Percentiles rank a stretch among this genome's conserved stretches.
These are phyloP conservation scores for Ceraceosorus guamensis DNA, from an alignment of 1,284 basidiomycete genomes.

Conservation along the genomic window DNA sequence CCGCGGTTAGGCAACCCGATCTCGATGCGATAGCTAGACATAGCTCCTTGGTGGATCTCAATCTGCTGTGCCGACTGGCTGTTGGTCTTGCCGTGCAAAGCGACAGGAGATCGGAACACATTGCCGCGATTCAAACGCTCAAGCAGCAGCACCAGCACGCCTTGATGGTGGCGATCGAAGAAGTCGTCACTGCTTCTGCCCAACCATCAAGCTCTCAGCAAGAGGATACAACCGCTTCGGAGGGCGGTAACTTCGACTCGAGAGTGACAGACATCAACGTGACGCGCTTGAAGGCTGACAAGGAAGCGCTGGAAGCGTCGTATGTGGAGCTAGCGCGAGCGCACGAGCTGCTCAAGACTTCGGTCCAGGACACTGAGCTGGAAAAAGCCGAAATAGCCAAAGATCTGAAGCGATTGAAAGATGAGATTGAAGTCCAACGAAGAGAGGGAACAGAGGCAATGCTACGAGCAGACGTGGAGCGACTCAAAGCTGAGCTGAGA, in stretches of 20 bases:
- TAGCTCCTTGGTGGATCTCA: constrained; percentile 59
- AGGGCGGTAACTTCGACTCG: background rate
- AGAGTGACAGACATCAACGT: background rate
- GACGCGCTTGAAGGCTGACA: constrained; percentile 18
- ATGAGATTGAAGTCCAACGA: constrained; percentile 23
- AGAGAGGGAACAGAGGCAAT: constrained; percentile 28
- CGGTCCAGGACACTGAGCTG: constrained; percentile 45
- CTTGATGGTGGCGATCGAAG: constrained; percentile 63
- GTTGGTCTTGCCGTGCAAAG: constrained; percentile 86
- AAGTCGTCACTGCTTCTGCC: constrained; percentile 19
- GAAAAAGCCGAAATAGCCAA: constrained; percentile 21
- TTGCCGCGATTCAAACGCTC: constrained; percentile 72
- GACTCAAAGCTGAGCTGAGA: constrained; percentile 27
- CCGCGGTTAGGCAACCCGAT: constrained; percentile 23
- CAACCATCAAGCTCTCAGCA: constrained; percentile 13
- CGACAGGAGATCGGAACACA: constrained; percentile 65
- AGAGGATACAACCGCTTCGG: background rate
- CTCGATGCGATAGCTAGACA: constrained; percentile 63
- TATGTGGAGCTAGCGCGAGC: constrained; percentile 69
- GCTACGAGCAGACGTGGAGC: constrained; percentile 31
- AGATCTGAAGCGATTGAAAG: constrained; percentile 20
- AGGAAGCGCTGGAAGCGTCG: constrained; percentile 62
- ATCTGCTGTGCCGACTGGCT: constrained; percentile 71
- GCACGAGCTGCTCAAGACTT: constrained; percentile 64
- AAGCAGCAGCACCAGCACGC: constrained; percentile 69